Evolutionary conservation across 2,329 filamentous ascomycete genomes (phyloP), one percentile per base, ranked within the genome.

Genomic region (Sporothrix phasma): DNA sequence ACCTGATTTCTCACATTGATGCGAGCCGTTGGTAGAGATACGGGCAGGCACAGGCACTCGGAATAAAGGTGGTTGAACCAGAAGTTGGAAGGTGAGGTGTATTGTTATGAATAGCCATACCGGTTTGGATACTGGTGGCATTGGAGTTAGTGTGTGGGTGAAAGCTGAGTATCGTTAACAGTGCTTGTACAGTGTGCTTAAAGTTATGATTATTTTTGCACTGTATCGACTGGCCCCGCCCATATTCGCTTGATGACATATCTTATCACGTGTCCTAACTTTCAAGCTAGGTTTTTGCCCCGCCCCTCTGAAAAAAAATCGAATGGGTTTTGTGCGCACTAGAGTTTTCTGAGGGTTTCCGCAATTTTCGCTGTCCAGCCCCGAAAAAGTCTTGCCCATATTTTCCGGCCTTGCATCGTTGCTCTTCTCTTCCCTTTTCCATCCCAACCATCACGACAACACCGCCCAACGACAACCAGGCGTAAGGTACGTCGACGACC

Each of bases 311-410:
- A n/a, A 47, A 49, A 63, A 66, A 62, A 63, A 63, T 53, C 17
- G 3, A 15, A 15, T 46, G 24, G 22, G 39, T 60, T 62, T 68
- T 68, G 67, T 68, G 67, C 67, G 67, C 67, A 65, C 67, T 64
- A 65, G 64, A 58, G 65, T 65, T 66, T 66, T 19, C 11, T 65
- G 64, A 64, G 65, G 65, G 62, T 34, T 66, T 61, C 51, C 54
- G 43, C 58, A 66, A 62, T 64, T 68, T 64, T 64, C 39, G 49
- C 49, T 29, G 47, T n/a, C 29, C 39, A 19, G 31, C 29, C 22
- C n/a, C 11, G 54, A 62, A 62, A 66, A 64, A 64, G 64, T 64
- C 60, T 64, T 62, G 37, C 46, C 24, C 37, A 62, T 56, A 64
- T 64, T 67, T 61, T 62, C 22, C 47, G 51, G 54, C 45, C 45